Evolutionary conservation across 345 rosid species (phyloP).

Genomic region (Mallotus nudiflorus): DNA sequence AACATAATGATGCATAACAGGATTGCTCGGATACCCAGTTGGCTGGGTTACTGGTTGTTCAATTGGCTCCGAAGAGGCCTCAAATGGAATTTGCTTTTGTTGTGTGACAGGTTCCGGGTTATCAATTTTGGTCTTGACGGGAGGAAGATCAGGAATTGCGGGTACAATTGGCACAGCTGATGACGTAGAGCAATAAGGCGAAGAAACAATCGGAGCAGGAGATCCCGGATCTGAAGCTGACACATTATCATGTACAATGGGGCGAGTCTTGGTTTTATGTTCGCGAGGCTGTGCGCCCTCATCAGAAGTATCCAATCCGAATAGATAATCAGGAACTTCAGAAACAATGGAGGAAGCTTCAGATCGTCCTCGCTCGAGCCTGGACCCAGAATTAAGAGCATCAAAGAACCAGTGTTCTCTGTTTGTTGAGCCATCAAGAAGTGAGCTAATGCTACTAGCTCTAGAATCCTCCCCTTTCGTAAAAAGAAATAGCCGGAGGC

Average conservation of each 20-base stretch:
- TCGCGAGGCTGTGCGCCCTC: slow-evolving; percentile 54
- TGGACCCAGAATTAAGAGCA: slow-evolving; percentile 65
- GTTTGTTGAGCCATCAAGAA: slow-evolving; percentile 76
- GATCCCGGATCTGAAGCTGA: slow-evolving; percentile 88
- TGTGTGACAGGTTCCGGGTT: slow-evolving; percentile 35
- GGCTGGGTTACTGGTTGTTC: slow-evolving; percentile 45
- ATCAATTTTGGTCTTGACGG: slow-evolving; percentile 66
- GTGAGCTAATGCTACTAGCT: slow-evolving; percentile 76
- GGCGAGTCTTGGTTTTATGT: slow-evolving; percentile 44
- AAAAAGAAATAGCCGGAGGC: slow-evolving; percentile 86
- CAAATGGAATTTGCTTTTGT: slow-evolving; percentile 24
- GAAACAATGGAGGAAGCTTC: slow-evolving; percentile 87
- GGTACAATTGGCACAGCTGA: slow-evolving; percentile 47
- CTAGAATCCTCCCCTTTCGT: slow-evolving; percentile 57
- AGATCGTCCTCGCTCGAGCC: slow-evolving; percentile 75
- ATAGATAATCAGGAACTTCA: slow-evolving; percentile 85
- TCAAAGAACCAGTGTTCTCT: slow-evolving; percentile 93
- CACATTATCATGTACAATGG: slow-evolving; percentile 46
- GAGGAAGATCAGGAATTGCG: slow-evolving; percentile 68
- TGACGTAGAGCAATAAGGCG: slow-evolving; percentile 68
- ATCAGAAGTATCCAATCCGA: slow-evolving; percentile 78
- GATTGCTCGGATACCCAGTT: slow-evolving; percentile 43
- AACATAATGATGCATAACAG: slow-evolving; percentile 61
- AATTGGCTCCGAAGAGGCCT: slow-evolving; percentile 19
- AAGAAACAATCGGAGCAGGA: slow-evolving; percentile 68